Base-by-base conservation (phyloP, 2,329 filamentous ascomycete species). In the Lasiodiplodia theobromae region DNA sequence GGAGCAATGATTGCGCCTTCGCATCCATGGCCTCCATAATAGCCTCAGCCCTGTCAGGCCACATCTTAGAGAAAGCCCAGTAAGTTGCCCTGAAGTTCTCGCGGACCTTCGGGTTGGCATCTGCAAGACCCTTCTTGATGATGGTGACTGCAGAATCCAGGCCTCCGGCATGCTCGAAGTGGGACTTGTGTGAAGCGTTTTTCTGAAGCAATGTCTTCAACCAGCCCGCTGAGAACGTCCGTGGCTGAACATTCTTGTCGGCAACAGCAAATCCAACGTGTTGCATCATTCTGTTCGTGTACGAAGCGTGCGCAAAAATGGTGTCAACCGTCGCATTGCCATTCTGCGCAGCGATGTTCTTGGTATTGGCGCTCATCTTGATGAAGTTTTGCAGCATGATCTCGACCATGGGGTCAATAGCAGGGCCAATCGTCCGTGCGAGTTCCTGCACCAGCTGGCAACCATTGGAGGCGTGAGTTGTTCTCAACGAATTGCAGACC, bases 201-300 rank as follows among this genome's bases (percentile, higher is more conserved):
- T 93, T 92, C 72, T 86, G 90, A 49, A 99, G 82, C 23, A 98
- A 80, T 0, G 91, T 96, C 79, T 90, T 92, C 37, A 98, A 82
- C 96, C 96, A 99, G 8, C 87, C 90, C 2, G 91, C 86, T 1
- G 90, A 91, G 78, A 91, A 97, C 1, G 88, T 88, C 70, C 96
- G 89, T 18, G 94, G 91, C 75, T 96, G 92, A 2, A 94, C 91
- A 76, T 97, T 98, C 83, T 97, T 98, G 82, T 99, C 95, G 77
- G 96, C 91, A 71, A 88, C 91, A 28, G 95, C 94, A 66, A 84
- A 82, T 83, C 89, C 92, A 58, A 98, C 84, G 75, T 98, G 95
- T 78, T 97, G 92, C 85, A 97, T 87, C 71, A 97, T 86, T 34
- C 94, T 91, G 69, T 86, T 83, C 70, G 87, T 94, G 80, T 95